Evolutionary conservation across 148 eudicot species (phyloP).

Genomic region (Chenopodium suecicum): DNA sequence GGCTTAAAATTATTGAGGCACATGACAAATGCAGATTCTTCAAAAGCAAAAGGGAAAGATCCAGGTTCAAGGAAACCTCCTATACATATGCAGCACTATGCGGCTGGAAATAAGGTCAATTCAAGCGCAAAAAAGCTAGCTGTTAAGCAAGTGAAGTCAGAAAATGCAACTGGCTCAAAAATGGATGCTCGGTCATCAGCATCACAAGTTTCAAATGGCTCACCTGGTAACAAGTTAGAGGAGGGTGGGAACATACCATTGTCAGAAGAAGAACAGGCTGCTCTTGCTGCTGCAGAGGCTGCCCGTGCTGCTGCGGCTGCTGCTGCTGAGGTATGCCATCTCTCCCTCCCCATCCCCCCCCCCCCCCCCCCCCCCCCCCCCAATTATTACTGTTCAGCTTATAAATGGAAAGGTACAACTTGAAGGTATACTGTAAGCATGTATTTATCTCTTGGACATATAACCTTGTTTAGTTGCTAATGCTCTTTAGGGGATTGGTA

Average conservation of each 20-base stretch:
- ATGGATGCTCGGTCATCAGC: conserved; percentile 33
- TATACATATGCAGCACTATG: conserved; percentile 41
- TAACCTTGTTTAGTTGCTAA: neutral
- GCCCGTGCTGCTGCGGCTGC: conserved; percentile 88
- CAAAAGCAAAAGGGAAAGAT: conserved; percentile 51
- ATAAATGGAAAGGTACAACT: neutral
- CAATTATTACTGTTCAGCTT: neutral
- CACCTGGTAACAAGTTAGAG: conserved; percentile 40
- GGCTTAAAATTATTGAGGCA: conserved; percentile 66
- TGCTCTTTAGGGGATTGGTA: neutral
- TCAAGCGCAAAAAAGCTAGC: conserved; percentile 45
- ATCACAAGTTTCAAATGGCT: conserved; percentile 45
- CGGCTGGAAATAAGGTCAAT: conserved; percentile 41
- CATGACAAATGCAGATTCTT: conserved; percentile 48
- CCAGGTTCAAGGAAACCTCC: conserved; percentile 56
- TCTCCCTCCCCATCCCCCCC: neutral
- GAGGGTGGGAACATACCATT: conserved; percentile 41
- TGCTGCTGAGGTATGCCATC: conserved; percentile 79
- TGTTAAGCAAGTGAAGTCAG: conserved; percentile 48
- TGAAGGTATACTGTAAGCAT: neutral
- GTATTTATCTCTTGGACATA: neutral
- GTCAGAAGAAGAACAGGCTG: conserved; percentile 88
- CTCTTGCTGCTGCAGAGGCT: conserved; percentile 89
- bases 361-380: neutral
- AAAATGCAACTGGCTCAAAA: conserved; percentile 39